Conservation (phyloP, 805 yeast species). For the Ogataea paradorogensis region DNA sequence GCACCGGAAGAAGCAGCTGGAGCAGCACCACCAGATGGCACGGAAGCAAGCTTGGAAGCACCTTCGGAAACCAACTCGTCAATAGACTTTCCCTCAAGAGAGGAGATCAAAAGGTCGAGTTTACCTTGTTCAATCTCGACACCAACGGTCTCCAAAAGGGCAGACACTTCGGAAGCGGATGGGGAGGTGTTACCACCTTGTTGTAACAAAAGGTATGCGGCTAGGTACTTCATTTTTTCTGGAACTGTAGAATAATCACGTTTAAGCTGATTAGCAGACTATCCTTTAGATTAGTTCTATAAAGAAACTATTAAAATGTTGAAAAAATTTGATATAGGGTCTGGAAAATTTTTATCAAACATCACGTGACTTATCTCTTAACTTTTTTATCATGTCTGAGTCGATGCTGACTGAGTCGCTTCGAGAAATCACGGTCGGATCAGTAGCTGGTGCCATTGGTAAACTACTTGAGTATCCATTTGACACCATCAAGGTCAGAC, state of each 20-base stretch:
- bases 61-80: slow-evolving; percentile 92
- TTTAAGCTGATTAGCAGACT: slow-evolving; percentile 80
- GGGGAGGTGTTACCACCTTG: slow-evolving; percentile 96
- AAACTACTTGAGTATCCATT: slow-evolving; percentile 88
- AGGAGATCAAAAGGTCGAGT: slow-evolving; percentile 72
- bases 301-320: slow-evolving; percentile 5
- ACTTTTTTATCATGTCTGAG: background rate
- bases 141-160: slow-evolving; percentile 91
- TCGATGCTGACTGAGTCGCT: slow-evolving; percentile 24
- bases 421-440: slow-evolving; percentile 48
- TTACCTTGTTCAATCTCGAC: slow-evolving; percentile 91
- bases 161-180: slow-evolving; percentile 85
- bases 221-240: slow-evolving; percentile 84
- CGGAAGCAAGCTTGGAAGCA: slow-evolving; percentile 92
- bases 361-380: slow-evolving; percentile 7
- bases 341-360: slow-evolving; percentile 1
- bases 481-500: slow-evolving; percentile 86
- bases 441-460: slow-evolving; percentile 76
- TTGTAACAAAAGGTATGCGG: slow-evolving; percentile 97
- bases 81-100: slow-evolving; percentile 91
- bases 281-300: slow-evolving; percentile 51
- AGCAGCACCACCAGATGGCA: slow-evolving; percentile 98
- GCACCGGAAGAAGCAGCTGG: slow-evolving; percentile 70
- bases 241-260: slow-evolving; percentile 63
- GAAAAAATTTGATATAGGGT: slow-evolving; percentile 15